These are phyloP conservation scores for Botrytis fragariae DNA, from an alignment of 2,329 filamentous ascomycete genomes.

Conservation along the genomic window DNA sequence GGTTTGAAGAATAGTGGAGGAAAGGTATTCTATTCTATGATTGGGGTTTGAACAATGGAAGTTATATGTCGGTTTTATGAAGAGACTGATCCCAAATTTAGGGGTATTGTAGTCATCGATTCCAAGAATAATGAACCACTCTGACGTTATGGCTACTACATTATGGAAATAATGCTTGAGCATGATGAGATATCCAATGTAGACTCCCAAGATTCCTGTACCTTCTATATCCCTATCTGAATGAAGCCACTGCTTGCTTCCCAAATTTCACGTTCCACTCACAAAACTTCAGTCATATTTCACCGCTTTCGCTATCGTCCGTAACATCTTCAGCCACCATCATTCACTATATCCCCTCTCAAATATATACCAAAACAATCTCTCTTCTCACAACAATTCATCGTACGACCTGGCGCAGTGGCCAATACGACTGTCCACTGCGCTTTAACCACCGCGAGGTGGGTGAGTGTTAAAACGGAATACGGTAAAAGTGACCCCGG, in stretches of 20 bases:
- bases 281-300: not conserved
- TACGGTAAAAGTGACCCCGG: too few species aligned
- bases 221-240: not conserved
- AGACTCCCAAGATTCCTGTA: not conserved
- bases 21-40: not conserved
- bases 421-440: not conserved
- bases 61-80: not conserved
- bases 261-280: not conserved
- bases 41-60: not conserved
- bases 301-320: not conserved
- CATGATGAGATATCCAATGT: not conserved
- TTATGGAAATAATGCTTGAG: not conserved
- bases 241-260: not conserved
- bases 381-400: not conserved
- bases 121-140: not conserved
- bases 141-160: not conserved
- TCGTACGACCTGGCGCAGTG: not conserved
- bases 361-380: not conserved
- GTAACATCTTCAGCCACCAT: not conserved
- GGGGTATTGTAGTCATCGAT: not conserved
- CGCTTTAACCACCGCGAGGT: not conserved
- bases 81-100: not conserved
- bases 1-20: not conserved
- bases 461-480: not conserved
- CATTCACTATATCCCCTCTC: not conserved